Percentiles rank a stretch among this genome's conserved stretches.
These are phyloP conservation scores for Xylariales sp. DNA, from an alignment of 2,329 filamentous ascomycete species.

Conservation along the genomic window DNA sequence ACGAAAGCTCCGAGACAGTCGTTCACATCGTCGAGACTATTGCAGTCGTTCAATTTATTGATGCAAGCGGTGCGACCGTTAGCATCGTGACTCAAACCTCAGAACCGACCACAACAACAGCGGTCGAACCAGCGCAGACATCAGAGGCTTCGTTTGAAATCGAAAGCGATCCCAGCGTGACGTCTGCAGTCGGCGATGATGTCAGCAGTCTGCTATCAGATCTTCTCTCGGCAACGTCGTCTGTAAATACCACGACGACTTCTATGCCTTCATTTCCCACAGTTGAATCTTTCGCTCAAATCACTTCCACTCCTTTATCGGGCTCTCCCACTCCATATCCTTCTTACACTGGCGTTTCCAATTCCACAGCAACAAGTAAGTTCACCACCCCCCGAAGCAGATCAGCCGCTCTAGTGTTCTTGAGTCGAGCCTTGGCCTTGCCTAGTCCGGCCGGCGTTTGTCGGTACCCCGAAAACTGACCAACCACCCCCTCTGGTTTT, in stretches of 20 bases:
- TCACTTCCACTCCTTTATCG: slow-evolving; percentile 10
- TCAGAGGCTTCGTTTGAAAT: slow-evolving; percentile 1
- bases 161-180: slow-evolving; percentile 2
- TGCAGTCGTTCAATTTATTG: slow-evolving; percentile 49
- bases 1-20: slow-evolving; percentile 14
- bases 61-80: slow-evolving; percentile 40
- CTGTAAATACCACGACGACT: slow-evolving; percentile 4
- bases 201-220: slow-evolving; percentile 1
- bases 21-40: slow-evolving; percentile 51
- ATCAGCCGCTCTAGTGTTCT: too few relatives aligned
- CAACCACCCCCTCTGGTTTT: too few relatives aligned
- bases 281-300: slow-evolving; percentile 9
- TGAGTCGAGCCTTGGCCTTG: too few relatives aligned
- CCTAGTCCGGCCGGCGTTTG: too few relatives aligned
- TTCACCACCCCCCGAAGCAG: too few relatives aligned
- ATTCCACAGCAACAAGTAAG: slow-evolving; percentile 4
- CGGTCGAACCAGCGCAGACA: slow-evolving; percentile 23
- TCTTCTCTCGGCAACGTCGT: slow-evolving; percentile 6
- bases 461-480: too few relatives aligned
- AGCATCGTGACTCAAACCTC: slow-evolving; percentile 34
- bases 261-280: slow-evolving; percentile 10
- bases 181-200: slow-evolving; percentile 7
- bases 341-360: slow-evolving; percentile 7
- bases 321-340: slow-evolving; percentile 4
- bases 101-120: slow-evolving; percentile 29